Evolutionary conservation across 2,329 filamentous ascomycete species (phyloP).

Genomic region (Pyricularia sp.): DNA sequence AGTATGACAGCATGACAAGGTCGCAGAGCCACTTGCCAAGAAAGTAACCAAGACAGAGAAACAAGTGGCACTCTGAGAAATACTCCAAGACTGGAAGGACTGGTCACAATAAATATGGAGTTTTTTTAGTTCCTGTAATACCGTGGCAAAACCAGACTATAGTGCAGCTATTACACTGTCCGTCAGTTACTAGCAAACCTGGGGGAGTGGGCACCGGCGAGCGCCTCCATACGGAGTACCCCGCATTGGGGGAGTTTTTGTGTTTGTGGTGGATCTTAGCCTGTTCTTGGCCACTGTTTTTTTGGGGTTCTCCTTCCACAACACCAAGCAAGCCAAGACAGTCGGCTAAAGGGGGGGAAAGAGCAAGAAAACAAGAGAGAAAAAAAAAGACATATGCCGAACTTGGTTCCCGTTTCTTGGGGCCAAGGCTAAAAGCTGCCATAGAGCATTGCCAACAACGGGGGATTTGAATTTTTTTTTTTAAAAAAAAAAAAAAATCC

Average conservation of each 20-base stretch:
- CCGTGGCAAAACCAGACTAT: neutral
- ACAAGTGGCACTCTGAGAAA: neutral
- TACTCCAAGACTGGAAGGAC: no score
- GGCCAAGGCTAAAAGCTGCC: neutral
- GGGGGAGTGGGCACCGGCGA: neutral
- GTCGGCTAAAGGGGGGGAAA: neutral
- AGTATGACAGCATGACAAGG: neutral
- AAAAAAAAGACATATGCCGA: conserved; percentile 2
- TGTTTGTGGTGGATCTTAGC: conserved; percentile 1
- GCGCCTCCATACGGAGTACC: neutral
- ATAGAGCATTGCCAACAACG: neutral
- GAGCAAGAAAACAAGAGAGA: neutral
- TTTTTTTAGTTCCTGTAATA: neutral
- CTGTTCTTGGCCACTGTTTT: conserved; percentile 2
- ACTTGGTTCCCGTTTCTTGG: neutral
- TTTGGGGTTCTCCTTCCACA: neutral
- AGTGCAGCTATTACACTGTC: neutral
- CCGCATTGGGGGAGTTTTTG: neutral
- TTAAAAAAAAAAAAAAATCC: neutral
- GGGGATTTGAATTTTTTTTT: no score
- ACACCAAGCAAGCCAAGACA: neutral
- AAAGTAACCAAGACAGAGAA: neutral
- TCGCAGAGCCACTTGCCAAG: neutral
- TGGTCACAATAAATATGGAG: no score
- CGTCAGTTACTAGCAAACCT: neutral